Percentiles rank a stretch among this genome's conserved stretches.
These are phyloP conservation scores for Galerina marginata DNA, from an alignment of 768 basidiomycete species.

Conservation along the genomic window DNA sequence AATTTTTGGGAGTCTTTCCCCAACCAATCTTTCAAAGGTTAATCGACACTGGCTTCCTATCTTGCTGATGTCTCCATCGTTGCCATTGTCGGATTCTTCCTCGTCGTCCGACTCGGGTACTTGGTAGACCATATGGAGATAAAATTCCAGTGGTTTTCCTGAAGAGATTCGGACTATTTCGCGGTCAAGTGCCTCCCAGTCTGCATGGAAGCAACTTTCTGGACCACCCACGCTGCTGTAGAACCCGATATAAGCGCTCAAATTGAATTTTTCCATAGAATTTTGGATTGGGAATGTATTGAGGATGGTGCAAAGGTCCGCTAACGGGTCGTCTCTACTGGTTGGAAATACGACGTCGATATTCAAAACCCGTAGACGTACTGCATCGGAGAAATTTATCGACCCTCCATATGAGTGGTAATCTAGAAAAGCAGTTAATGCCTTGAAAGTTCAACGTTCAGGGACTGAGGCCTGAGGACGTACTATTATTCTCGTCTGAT, in stretches of 20 bases:
- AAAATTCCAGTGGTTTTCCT: not conserved
- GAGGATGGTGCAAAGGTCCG: conserved; percentile 5
- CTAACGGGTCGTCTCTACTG: not conserved
- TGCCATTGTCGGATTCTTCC: not conserved
- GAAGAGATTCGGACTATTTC: conserved; percentile 5
- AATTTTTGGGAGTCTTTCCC: not conserved
- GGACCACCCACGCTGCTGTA: not conserved
- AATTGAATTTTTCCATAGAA: not conserved
- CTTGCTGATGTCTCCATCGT: not conserved
- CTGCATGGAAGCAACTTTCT: not conserved
- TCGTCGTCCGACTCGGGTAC: not conserved
- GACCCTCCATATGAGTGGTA: not conserved
- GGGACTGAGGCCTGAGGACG: not conserved
- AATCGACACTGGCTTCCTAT: not conserved
- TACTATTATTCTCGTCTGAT: not conserved
- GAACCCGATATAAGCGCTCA: conserved; percentile 1
- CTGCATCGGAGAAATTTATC: not conserved
- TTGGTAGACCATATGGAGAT: conserved; percentile 1
- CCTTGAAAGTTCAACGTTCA: no score
- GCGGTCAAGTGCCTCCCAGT: conserved; percentile 8
- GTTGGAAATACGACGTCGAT: conserved; percentile 5
- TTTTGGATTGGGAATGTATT: conserved; percentile 7
- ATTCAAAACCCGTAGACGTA: not conserved
- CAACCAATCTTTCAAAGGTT: not conserved
- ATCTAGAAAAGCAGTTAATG: not conserved